Percentiles rank a stretch among this genome's conserved stretches.
phyloP scores from a whole-genome alignment of 148 eudicot species.

The Chenopodium formosanum region DNA sequence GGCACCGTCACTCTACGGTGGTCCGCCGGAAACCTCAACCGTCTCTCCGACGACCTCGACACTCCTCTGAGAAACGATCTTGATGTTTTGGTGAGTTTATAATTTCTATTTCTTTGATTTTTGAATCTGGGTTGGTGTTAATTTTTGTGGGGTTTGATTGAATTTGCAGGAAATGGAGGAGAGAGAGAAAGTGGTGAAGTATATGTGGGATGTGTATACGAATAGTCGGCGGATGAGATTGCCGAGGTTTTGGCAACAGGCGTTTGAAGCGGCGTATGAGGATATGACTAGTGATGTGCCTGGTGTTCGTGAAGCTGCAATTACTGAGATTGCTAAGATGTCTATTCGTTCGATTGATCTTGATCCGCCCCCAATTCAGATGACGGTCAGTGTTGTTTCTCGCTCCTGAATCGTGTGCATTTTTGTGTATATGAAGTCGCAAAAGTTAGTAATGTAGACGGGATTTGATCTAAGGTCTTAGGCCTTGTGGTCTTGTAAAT shows the following conservation, averaged over 20 bases:
- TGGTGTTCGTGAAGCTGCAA: constrained; percentile 58
- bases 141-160: neutral
- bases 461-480: neutral
- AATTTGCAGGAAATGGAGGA: constrained; percentile 78
- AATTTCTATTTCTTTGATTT: constrained; percentile 1
- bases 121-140: constrained; percentile 18
- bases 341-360: constrained; percentile 55
- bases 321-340: constrained; percentile 89
- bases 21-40: constrained; percentile 68
- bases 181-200: constrained; percentile 83
- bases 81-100: constrained; percentile 56
- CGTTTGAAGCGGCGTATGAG: constrained; percentile 89
- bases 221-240: constrained; percentile 57
- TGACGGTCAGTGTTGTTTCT: constrained; percentile 45
- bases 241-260: constrained; percentile 86
- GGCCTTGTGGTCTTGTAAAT: neutral
- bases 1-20: constrained; percentile 88
- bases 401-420: neutral
- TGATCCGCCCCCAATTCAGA: constrained; percentile 50
- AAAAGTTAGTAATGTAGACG: neutral
- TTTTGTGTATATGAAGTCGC: neutral
- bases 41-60: constrained; percentile 43
- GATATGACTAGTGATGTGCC: constrained; percentile 68
- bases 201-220: constrained; percentile 90
- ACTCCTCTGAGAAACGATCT: constrained; percentile 63